Evolutionary conservation across 179 eudicot genomes (phyloP), one percentile per base, ranked within the genome.

Genomic region (Spinacia oleracea): DNA sequence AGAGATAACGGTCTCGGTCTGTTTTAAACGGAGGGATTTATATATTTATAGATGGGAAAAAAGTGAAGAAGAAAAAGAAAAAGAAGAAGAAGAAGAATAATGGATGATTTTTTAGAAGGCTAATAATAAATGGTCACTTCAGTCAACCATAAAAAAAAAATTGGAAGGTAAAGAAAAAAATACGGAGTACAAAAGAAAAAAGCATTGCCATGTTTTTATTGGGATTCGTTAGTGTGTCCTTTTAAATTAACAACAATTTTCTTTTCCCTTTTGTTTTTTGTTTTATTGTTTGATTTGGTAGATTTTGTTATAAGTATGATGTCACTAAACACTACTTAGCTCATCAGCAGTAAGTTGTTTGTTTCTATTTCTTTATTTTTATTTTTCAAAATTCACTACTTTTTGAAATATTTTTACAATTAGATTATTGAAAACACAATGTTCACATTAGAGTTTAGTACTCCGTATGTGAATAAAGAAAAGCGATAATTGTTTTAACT

Each of bases 171-270:
- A 81, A 58, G 73, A 21, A 5, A 21, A 78, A 71, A 34, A 15
- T 32, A 55, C 11, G 2, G 50, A 84, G 76, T 48, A 48, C 21
- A 69, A 78, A 73, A 35, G 74, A 56, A 53, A 71, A 79, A 55
- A 77, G 80, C 80, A 76, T 55, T 55, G 83, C 48, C 56, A 12
- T 74, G 77, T 72, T 74, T 70, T 83, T 83, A 76, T 83, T 75
- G 85, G 82, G 82, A 83, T 83, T 83, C 83, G 82, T 83, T 79
- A 35, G 80, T 83, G 74, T 75, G 18, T 73, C 73, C 32, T 79
- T 63, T 73, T 48, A n/a, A n/a, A n/a, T n/a, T n/a, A 16, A n/a
- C 12, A 45, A 15, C n/a, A 23, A 3, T 63, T 63, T 15, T 27
- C 8, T 20, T 38, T 50, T n/a, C n/a, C 35, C 35, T 79, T 40